A percentile compares a stretch with the other conserved stretches of the same genome.
Conservation (phyloP, 768 basidiomycete genomes). For the Suillus weaverae region DNA sequence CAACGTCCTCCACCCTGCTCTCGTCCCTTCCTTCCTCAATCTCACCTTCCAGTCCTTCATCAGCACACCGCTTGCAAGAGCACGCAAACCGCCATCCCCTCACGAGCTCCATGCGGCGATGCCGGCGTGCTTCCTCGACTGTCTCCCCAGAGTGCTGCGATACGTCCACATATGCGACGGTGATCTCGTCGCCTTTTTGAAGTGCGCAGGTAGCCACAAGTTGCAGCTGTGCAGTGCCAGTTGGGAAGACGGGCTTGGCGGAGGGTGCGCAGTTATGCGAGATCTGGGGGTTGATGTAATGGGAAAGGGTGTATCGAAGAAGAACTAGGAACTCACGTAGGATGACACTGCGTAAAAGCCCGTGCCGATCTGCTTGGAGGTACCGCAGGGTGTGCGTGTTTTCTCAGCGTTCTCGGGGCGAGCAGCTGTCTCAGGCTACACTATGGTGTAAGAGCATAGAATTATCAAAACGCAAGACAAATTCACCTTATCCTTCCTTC, state of each 20-base stretch:
- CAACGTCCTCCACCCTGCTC: conserved; percentile 45
- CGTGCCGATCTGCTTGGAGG: conserved; percentile 70
- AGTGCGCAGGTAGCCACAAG: conserved; percentile 67
- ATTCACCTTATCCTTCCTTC: conserved; percentile 69
- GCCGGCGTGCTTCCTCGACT: conserved; percentile 53
- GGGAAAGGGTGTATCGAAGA: background rate
- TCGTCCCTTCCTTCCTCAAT: conserved; percentile 47
- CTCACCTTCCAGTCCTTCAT: conserved; percentile 46
- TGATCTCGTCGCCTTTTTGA: conserved; percentile 75
- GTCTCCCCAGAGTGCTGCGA: conserved; percentile 54
- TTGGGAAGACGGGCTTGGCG: conserved; percentile 61
- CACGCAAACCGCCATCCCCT: conserved; percentile 85
- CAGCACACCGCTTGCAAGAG: conserved; percentile 60
- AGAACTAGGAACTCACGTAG: conserved; percentile 45
- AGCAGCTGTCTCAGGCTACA: conserved; percentile 49
- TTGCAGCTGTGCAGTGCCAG: conserved; percentile 67
- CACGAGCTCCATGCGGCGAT: conserved; percentile 71
- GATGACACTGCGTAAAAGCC: conserved; percentile 77
- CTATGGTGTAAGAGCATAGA: conserved; percentile 6
- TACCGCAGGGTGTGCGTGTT: conserved; percentile 77
- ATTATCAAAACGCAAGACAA: background rate
- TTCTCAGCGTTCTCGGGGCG: conserved; percentile 72
- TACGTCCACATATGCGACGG: conserved; percentile 75
- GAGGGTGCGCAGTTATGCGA: conserved; percentile 75
- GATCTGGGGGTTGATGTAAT: conserved; percentile 36